Evolutionary conservation across 2,329 filamentous ascomycete species (phyloP).

Genomic region (Penicillium janthinellum): DNA sequence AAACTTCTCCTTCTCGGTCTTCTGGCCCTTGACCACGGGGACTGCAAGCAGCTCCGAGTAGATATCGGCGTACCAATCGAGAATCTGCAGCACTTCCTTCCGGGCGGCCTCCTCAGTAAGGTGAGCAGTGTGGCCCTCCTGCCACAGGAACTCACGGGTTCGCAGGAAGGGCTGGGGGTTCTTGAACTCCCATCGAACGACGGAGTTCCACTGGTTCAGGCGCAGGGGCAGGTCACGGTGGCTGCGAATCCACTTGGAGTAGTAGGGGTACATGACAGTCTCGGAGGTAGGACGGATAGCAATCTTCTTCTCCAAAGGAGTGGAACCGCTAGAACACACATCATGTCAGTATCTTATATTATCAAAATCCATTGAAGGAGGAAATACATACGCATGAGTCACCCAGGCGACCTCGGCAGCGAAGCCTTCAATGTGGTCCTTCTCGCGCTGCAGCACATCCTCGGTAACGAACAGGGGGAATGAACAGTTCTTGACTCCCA

Average conservation of each 20-base stretch:
- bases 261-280: constrained; percentile 94
- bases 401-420: constrained; percentile 67
- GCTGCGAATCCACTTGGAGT: constrained; percentile 80
- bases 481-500: constrained; percentile 93
- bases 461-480: constrained; percentile 95
- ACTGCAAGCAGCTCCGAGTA: constrained; percentile 94
- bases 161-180: constrained; percentile 82
- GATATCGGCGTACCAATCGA: constrained; percentile 87
- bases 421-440: constrained; percentile 98
- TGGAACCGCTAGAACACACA: constrained; percentile 69
- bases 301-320: constrained; percentile 80
- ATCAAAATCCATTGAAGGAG: background rate
- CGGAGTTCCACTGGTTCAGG: constrained; percentile 97
- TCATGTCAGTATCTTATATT: constrained; percentile 7
- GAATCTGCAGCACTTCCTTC: constrained; percentile 86
- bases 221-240: constrained; percentile 92
- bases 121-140: constrained; percentile 94
- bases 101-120: constrained; percentile 79
- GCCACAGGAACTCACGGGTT: constrained; percentile 95
- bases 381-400: constrained; percentile 47
- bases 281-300: constrained; percentile 70
- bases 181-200: constrained; percentile 89
- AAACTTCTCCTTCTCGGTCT: constrained; percentile 98
- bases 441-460: constrained; percentile 83
- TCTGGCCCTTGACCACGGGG: constrained; percentile 87